Evolutionary conservation across 2,329 filamentous ascomycete genomes (phyloP), one percentile per base, ranked within the genome.

Genomic region (Aspergillus fructus): DNA sequence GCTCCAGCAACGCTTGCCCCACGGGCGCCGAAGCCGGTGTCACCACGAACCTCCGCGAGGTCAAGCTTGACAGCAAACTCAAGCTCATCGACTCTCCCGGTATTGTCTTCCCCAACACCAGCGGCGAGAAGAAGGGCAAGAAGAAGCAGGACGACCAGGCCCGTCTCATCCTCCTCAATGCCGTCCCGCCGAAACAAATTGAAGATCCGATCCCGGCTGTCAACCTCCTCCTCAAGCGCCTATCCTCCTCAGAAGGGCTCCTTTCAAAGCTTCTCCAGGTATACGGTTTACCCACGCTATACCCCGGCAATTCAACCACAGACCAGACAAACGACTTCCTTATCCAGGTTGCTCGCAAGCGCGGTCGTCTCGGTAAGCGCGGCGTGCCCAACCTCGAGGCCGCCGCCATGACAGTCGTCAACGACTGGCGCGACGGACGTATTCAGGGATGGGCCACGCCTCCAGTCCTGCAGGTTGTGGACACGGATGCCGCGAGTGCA

Each of bases 371-470:
- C 15, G 91, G 93, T 50, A 89, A 89, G 65, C 93, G 93, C 19
- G 94, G 94, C 61, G 83, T 97, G 15, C 94, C 94, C 43, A 99
- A 97, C 75, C 76, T 97, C 58, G 82, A 86, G 64, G 87, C 89
- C 53, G 93, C 94, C 7, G 94, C 93, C 62, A 93, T 94, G 83
- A 89, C 91, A 0, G 93, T 99, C 55, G 86, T 99, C 57, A 94
- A 87, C n/a, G 94, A 99, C 79, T 96, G 94, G 91, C 85, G 94
- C 65, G 93, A 97, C 72, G 93, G 93, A 24, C 86, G 94, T 52
- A 96, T 99, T 67, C 91, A 96, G 76, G 93, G 93, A 56, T 96
- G 93, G 93, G 85, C 88, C 48, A 89, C 92, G 66, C 84, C 91
- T 3, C 92, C 93, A 7, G 81, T 83, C 37, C 76, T 91, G 59